Evolutionary conservation across 129 eudicot species (phyloP).

Genomic region (Saposhnikovia divaricata): DNA sequence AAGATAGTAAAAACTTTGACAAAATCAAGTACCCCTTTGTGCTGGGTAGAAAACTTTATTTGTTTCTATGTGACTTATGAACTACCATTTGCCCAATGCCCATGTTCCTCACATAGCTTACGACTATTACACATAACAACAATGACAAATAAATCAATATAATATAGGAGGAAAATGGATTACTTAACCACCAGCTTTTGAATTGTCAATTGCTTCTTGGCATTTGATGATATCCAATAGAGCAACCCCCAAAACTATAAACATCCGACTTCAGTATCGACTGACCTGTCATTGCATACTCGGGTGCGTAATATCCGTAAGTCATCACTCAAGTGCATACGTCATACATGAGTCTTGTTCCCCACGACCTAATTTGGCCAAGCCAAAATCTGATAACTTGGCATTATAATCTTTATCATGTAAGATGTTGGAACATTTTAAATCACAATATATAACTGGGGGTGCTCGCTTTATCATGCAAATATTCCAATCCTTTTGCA

Average conservation of each 20-base stretch:
- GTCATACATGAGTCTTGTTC: conserved; percentile 37
- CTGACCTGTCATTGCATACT: conserved; percentile 50
- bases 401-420: conserved; percentile 57
- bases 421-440: conserved; percentile 68
- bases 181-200: conserved; percentile 35
- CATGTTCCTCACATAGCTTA: background rate
- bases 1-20: too few species aligned
- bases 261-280: conserved; percentile 48
- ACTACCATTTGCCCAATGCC: background rate
- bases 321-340: conserved; percentile 42
- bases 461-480: conserved; percentile 72
- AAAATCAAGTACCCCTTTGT: too few species aligned
- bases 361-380: conserved; percentile 49
- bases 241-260: conserved; percentile 49
- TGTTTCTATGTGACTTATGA: background rate
- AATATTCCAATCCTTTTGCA: conserved; percentile 71
- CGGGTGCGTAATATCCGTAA: conserved; percentile 66
- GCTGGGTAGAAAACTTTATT: too few species aligned
- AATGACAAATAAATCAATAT: background rate
- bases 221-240: conserved; percentile 48
- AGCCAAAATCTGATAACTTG: conserved; percentile 45
- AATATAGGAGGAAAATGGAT: background rate
- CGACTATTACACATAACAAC: background rate
- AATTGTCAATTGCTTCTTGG: conserved; percentile 39
- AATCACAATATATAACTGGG: conserved; percentile 70